Base-by-base conservation (phyloP, 192 early-diverging fungal genomes). In the Dispira simplex region DNA sequence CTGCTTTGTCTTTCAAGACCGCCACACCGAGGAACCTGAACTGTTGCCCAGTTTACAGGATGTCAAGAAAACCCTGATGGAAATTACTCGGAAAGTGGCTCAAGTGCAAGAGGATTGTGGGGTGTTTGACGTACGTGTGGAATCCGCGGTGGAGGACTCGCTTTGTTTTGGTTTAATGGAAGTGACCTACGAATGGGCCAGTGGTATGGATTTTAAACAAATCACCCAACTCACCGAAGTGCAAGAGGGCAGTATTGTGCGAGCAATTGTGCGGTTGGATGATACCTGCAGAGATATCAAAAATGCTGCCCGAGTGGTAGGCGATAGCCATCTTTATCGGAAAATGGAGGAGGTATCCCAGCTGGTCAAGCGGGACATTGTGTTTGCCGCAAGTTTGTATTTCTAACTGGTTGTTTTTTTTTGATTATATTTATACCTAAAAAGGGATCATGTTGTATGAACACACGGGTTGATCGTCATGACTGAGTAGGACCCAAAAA, bases 181-280 rank as follows among this genome's bases (percentile, higher is more conserved):
- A 72, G 96, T 93, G 8, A 92, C 95, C 1, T 93, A 99, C 73
- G 94, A 97, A 74, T 99, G 94, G 96, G 96, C 94, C 14, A 74
- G 83, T n/a, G 92, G 91, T 12, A 76, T 91, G 77, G 78, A 83
- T 11, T 98, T 98, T 75, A 87, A 89, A 69, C 77, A 91, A 59
- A 95, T 98, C 68, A 93, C 85, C 1, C 80, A 89, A 49, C 75
- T 97, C 47, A 97, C 96, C 8, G 93, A 98, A 64, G 90, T 93
- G 23, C 79, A 92, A 68, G 96, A 98, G 78, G 92, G 90, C 70
- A 81, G 89, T 10, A 93, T 98, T 67, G 96, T 98, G 13, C 80
- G 96, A 45, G 90, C 89, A 59, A 98, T 98, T 68, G 83, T 90
- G 59, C 81, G 96, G 39, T 72, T 98, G 62, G 90, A 91, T 53